Percentiles rank a stretch among this genome's conserved stretches.
Conservation (phyloP, 306 rosid species). For the Citrullus amarus region DNA sequence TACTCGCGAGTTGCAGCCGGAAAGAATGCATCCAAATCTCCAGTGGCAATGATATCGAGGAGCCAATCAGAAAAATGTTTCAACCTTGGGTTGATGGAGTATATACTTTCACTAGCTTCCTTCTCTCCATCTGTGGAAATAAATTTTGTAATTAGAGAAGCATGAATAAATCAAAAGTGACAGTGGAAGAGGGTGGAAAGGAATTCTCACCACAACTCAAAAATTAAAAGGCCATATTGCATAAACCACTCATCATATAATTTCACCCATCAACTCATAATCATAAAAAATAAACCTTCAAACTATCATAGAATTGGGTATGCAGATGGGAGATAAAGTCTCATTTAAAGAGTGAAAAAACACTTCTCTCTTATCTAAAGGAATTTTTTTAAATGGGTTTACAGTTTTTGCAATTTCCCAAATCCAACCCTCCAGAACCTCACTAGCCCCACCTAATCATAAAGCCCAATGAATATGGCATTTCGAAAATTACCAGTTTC, state of each 20-base stretch:
- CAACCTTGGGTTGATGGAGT: constrained; percentile 86
- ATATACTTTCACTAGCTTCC: constrained; percentile 11
- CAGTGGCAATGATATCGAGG: constrained; percentile 90
- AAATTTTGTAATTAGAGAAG: background rate
- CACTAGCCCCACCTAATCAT: background rate
- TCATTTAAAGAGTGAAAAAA: background rate
- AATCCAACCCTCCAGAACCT: background rate
- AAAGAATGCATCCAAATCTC: constrained; percentile 96
- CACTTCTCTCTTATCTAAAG: background rate
- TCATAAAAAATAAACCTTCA: background rate
- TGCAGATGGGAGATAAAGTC: background rate
- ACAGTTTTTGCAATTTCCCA: too few relatives aligned
- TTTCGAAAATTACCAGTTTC: constrained; percentile 40
- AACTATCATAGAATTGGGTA: background rate
- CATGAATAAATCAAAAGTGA: background rate
- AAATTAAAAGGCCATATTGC: background rate
- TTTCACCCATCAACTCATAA: too few relatives aligned
- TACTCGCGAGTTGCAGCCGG: constrained; percentile 99
- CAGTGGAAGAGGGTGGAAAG: background rate
- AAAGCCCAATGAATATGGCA: background rate
- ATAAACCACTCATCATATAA: background rate
- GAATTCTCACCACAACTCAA: background rate
- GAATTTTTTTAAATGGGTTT: background rate
- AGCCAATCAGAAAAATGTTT: constrained; percentile 99
- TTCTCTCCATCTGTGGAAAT: background rate